phyloP scores from a whole-genome alignment of 345 rosid species.

The Gossypioides kirkii region DNA sequence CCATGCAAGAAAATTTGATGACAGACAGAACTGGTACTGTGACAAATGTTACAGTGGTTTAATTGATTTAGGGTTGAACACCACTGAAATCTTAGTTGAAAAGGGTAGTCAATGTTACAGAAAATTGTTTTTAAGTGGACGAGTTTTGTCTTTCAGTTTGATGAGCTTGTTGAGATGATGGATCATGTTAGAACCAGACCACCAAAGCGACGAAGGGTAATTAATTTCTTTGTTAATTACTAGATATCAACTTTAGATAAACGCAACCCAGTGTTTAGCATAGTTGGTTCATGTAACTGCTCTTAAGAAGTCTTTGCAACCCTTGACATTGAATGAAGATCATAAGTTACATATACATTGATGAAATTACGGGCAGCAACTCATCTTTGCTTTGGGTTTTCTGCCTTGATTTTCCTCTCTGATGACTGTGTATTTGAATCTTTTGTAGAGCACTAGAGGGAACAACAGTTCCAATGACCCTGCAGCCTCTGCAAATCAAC shows the following conservation, averaged over 20 bases:
- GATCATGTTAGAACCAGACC: slow-evolving; percentile 5
- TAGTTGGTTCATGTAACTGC: no score
- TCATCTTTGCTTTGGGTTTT: neutral
- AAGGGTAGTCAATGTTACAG: neutral
- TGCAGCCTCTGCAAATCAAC: neutral
- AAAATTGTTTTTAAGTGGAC: no score
- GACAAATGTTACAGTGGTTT: neutral
- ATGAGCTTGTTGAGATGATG: slow-evolving; percentile 15
- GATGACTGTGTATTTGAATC: neutral
- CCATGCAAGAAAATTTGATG: neutral
- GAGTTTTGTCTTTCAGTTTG: slow-evolving; percentile 2
- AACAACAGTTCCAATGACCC: neutral
- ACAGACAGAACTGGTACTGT: neutral
- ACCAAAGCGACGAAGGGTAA: slow-evolving; percentile 18
- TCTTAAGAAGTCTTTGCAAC: no score
- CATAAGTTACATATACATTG: neutral
- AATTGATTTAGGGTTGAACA: neutral
- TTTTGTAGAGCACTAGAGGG: slow-evolving; percentile 5
- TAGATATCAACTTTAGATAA: neutral
- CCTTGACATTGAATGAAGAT: neutral
- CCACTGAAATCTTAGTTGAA: neutral
- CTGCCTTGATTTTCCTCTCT: neutral
- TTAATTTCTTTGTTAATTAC: neutral
- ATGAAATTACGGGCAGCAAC: neutral
- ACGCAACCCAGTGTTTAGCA: neutral